Evolutionary conservation across 352 stramenopile genomes (phyloP).

Genomic region (Thraustochytrium aureum): DNA sequence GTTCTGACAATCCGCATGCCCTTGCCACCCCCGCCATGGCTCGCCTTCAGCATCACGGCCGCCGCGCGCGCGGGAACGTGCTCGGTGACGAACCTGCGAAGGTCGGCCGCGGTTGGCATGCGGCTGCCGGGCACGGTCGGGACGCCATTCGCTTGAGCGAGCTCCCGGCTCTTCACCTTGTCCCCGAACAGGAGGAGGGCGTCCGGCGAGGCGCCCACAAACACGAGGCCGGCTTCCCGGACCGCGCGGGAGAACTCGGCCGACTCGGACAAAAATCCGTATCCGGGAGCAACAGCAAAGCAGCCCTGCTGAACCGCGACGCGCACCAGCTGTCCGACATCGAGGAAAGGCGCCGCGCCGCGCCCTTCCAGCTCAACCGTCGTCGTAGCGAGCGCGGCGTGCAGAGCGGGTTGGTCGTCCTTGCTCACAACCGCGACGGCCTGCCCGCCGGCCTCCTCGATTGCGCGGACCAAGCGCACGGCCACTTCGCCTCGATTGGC

Average conservation of each 20-base stretch:
- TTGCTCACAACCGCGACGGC: slow-evolving; percentile 83
- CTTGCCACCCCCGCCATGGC: slow-evolving; percentile 92
- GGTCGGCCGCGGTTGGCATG: neutral
- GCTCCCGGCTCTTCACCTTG: slow-evolving; percentile 79
- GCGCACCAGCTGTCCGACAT: slow-evolving; percentile 88
- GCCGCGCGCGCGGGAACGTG: neutral
- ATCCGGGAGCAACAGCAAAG: slow-evolving; percentile 94
- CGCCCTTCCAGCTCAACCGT: slow-evolving; percentile 63
- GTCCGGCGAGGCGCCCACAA: slow-evolving; percentile 90
- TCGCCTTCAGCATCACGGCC: slow-evolving; percentile 98
- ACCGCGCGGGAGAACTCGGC: slow-evolving; percentile 88
- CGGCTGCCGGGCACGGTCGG: slow-evolving; percentile 71
- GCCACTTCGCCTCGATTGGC: slow-evolving; percentile 98
- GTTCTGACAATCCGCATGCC: slow-evolving; percentile 91
- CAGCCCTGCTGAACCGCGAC: slow-evolving; percentile 84
- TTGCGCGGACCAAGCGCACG: slow-evolving; percentile 91
- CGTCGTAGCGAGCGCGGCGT: slow-evolving; percentile 96
- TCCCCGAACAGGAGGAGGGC: slow-evolving; percentile 83
- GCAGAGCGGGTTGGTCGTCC: slow-evolving; percentile 80
- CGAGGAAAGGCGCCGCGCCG: slow-evolving; percentile 81
- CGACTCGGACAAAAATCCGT: slow-evolving; percentile 97
- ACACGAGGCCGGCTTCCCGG: slow-evolving; percentile 85
- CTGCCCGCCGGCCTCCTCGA: slow-evolving; percentile 85
- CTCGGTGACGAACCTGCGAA: slow-evolving; percentile 16
- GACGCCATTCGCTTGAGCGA: slow-evolving; percentile 81